Evolutionary conservation across 2,329 filamentous ascomycete genomes (phyloP), one percentile per base, ranked within the genome.

Genomic region (Teratosphaeria zuluensis): DNA sequence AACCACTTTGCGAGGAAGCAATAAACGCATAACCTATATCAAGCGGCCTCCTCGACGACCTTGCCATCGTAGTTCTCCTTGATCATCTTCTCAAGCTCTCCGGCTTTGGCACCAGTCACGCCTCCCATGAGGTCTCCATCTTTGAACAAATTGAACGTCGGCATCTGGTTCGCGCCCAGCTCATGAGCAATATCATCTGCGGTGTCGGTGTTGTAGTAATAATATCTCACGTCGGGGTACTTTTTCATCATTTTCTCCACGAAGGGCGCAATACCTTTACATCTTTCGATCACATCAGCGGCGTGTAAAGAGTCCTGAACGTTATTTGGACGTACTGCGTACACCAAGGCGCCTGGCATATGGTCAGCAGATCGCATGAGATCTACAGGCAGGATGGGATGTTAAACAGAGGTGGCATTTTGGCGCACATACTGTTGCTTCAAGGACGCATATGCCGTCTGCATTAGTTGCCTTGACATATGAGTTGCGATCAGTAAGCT

Each of bases 91-190:
- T 71, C 69, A 51, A 71, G 58, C 57, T 64, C 64, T 56, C 63
- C 63, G 19, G 64, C 65, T 54, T 67, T 70, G 21, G 68, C 67
- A 1, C 69, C 69, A 9, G 66, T 71, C 2, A 71, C 62, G 24
- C 63, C 63, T 14, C 63, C 67, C 53, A 60, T 59, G 48, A 71
- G 30, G 54, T 70, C 69, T 5, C 69, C 69, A 57, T 71, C 66
- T 53, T 68, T 67, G 63, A 71, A 71, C n/a, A 70, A 60, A 56
- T 68, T 61, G 59, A 71, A 71, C 9, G 68, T 68, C 28, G 69
- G 69, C 69, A 71, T 69, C 33, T 64, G 60, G 32, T 62, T 66
- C 11, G 64, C 69, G 21, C 66, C 66, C 19, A 71, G 61, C 56
- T 71, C 69, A 53, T 71, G 69, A 8, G 65, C 61, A 53, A 71